These are phyloP conservation scores for Erythrophleum fordii DNA, from an alignment of 306 rosid genomes.

Conservation along the genomic window DNA sequence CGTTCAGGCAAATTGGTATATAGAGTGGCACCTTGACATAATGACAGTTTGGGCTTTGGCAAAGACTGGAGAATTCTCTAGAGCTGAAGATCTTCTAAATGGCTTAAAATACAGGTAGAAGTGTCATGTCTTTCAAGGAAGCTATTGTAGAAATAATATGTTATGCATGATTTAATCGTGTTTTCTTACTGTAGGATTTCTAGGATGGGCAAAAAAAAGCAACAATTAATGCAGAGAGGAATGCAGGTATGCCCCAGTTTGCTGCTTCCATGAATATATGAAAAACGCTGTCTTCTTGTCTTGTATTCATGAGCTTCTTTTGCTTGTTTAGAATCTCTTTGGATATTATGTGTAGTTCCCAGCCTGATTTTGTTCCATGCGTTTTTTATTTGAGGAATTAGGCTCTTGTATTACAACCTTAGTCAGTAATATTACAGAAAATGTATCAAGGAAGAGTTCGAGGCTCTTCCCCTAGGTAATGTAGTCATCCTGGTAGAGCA, in stretches of 20 bases:
- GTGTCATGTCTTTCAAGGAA: conserved; percentile 29
- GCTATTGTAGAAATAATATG: not conserved
- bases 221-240: conserved; percentile 62
- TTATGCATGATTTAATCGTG: conserved; percentile 16
- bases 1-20: conserved; percentile 75
- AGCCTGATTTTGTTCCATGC: not conserved
- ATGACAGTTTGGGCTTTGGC: conserved; percentile 80
- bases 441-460: not conserved
- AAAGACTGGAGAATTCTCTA: conserved; percentile 53
- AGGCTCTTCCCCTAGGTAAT: not conserved
- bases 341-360: not conserved
- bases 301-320: not conserved
- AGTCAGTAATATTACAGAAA: not conserved
- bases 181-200: conserved; percentile 53
- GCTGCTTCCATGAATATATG: conserved; percentile 11
- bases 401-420: not conserved
- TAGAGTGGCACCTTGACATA: conserved; percentile 80
- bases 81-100: conserved; percentile 67
- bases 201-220: conserved; percentile 66
- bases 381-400: not conserved
- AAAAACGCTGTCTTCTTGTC: not conserved
- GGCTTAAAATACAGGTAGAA: conserved; percentile 74
- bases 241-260: conserved; percentile 57
- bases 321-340: not conserved
- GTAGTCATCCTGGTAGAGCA: too few species aligned